A percentile compares a stretch with the other conserved stretches of the same genome.
phyloP scores from a whole-genome alignment of 2,329 filamentous ascomycete species.

The Phoma herbarum region DNA sequence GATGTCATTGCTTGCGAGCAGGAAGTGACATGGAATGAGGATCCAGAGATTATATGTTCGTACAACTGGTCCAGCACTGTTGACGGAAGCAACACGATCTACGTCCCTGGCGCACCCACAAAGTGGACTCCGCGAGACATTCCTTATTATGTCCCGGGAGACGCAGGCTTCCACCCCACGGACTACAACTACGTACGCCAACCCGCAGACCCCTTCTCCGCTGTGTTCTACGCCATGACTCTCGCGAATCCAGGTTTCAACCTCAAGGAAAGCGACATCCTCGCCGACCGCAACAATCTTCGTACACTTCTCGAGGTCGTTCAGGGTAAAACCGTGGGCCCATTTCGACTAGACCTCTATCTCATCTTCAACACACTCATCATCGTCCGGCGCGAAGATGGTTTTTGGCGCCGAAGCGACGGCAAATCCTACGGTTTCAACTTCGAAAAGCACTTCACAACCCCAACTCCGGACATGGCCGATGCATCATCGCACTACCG shows the following conservation, averaged over 20 bases:
- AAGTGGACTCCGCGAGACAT: conserved; percentile 33
- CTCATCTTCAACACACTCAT: conserved; percentile 38
- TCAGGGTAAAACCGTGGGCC: conserved; percentile 35
- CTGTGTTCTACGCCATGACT: conserved; percentile 38
- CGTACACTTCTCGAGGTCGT: conserved; percentile 39
- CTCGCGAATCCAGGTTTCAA: conserved; percentile 34
- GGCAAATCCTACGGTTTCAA: conserved; percentile 33
- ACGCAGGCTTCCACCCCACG: conserved; percentile 33
- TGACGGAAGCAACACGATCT: conserved; percentile 39
- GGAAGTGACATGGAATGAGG: conserved; percentile 35
- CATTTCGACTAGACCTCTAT: conserved; percentile 38
- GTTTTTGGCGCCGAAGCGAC: conserved; percentile 33
- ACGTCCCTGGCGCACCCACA: conserved; percentile 39
- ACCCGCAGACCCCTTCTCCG: conserved; percentile 34
- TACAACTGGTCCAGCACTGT: conserved; percentile 42
- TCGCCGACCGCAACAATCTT: conserved; percentile 44
- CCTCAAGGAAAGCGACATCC: conserved; percentile 36
- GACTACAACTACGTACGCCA: conserved; percentile 44
- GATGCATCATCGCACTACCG: conserved; percentile 44
- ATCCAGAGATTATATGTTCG: conserved; percentile 39
- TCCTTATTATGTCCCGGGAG: conserved; percentile 31
- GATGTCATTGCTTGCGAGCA: conserved; percentile 21
- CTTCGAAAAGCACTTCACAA: conserved; percentile 42
- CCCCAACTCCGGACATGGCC: conserved; percentile 28
- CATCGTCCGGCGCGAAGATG: conserved; percentile 37